Conservation (phyloP, 202 grass and related monocot genomes). For the Zoysia matrella region DNA sequence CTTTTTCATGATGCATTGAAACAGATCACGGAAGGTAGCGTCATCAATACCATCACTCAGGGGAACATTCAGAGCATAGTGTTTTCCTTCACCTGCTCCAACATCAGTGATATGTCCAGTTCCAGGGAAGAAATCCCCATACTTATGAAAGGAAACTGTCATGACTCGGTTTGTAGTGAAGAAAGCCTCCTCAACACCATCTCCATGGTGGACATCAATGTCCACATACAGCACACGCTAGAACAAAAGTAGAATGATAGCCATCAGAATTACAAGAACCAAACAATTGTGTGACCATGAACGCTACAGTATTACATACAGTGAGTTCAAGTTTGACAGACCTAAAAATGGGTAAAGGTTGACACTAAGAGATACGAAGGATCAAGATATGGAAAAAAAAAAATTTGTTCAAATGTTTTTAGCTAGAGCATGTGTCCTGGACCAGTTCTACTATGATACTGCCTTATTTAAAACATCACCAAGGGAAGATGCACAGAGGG, state of each 20-base stretch:
- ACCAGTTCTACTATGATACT: background rate
- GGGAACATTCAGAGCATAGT: conserved; percentile 95
- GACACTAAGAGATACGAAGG: background rate
- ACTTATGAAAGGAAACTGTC: conserved; percentile 99
- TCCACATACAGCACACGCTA: too few species aligned
- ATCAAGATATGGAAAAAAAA: too few species aligned
- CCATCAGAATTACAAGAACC: conserved; percentile 20
- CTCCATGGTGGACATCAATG: conserved; percentile 42
- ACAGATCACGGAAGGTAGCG: conserved; percentile 74
- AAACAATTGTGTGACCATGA: conserved; percentile 20
- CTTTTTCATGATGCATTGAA: conserved; percentile 83
- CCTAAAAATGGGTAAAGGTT: background rate
- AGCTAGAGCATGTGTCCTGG: background rate
- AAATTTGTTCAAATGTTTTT: background rate
- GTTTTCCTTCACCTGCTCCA: conserved; percentile 77
- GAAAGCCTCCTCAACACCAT: conserved; percentile 98
- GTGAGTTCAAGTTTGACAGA: background rate
- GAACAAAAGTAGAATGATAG: background rate
- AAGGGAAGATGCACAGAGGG: background rate
- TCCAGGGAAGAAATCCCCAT: conserved; percentile 96
- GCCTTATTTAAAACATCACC: conserved; percentile 20
- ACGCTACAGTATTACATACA: conserved; percentile 21
- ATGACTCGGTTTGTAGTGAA: conserved; percentile 98
- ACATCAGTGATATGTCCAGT: conserved; percentile 92
- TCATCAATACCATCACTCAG: conserved; percentile 97